Evolutionary conservation across 148 eudicot species (phyloP).

Genomic region (Fallopia convolvulus): DNA sequence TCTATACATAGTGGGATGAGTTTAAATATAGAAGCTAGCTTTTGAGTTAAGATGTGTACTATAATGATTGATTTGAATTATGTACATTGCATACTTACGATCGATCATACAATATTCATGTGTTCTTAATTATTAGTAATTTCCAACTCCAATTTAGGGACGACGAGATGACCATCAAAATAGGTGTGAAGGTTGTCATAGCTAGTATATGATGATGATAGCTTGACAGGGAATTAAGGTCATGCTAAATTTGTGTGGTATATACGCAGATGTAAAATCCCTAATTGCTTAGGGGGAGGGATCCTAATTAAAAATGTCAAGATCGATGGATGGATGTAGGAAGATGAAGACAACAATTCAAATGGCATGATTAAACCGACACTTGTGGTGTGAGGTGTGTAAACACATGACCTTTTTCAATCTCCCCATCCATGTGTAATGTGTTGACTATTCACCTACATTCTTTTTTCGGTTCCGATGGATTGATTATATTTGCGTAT

Average conservation of each 20-base stretch:
- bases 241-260: background rate
- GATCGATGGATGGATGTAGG: background rate
- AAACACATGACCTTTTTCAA: background rate
- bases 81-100: no score
- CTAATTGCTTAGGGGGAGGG: no score
- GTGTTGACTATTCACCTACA: background rate
- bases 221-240: background rate
- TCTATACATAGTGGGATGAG: no score
- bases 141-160: no score
- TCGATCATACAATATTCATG: no score
- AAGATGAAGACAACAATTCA: background rate
- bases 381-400: background rate
- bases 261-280: background rate
- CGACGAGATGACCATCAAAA: background rate
- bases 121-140: no score
- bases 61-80: no score
- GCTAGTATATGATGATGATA: background rate
- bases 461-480: background rate
- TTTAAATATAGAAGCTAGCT: no score
- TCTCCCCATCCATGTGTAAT: background rate
- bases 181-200: background rate
- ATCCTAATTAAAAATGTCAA: background rate
- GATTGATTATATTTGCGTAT: no score
- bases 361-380: conserved; percentile 5
- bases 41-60: no score